Evolutionary conservation across 768 basidiomycete genomes (phyloP).

Genomic region (Calocybe cyanea): DNA sequence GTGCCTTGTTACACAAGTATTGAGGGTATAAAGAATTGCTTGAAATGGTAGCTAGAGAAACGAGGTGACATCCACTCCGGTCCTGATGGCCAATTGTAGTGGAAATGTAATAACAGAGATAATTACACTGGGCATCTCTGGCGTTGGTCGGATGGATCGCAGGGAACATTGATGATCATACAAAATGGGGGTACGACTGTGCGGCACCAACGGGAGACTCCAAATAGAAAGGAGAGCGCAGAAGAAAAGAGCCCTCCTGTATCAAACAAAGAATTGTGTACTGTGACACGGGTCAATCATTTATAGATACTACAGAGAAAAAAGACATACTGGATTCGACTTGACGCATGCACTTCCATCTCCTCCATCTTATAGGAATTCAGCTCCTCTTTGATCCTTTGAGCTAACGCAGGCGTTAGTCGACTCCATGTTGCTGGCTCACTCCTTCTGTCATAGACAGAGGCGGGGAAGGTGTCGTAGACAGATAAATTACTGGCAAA

Average conservation of each 20-base stretch:
- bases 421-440: slow-evolving; percentile 98
- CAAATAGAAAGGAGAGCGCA: slow-evolving; percentile 22
- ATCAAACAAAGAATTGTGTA: slow-evolving; percentile 87
- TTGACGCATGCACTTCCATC: slow-evolving; percentile 96
- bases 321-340: slow-evolving; percentile 78
- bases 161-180: slow-evolving; percentile 20
- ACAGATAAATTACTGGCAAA: slow-evolving; percentile 93
- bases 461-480: slow-evolving; percentile 92
- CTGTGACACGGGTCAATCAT: slow-evolving; percentile 30
- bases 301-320: slow-evolving; percentile 6
- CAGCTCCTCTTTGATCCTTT: slow-evolving; percentile 96
- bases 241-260: slow-evolving; percentile 10
- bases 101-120: slow-evolving; percentile 5
- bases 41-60: slow-evolving; percentile 7
- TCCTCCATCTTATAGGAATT: slow-evolving; percentile 99
- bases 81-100: slow-evolving; percentile 6
- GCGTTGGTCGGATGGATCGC: slow-evolving; percentile 23
- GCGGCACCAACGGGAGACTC: slow-evolving; percentile 22
- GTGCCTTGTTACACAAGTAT: slow-evolving; percentile 17
- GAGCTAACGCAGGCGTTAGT: slow-evolving; percentile 89
- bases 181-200: slow-evolving; percentile 18
- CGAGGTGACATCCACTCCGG: slow-evolving; percentile 16
- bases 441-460: slow-evolving; percentile 90
- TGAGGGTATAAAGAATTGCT: slow-evolving; percentile 20
- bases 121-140: slow-evolving; percentile 11